phyloP scores from a whole-genome alignment of 139 green algal species.

The Chlorella vulgaris region DNA sequence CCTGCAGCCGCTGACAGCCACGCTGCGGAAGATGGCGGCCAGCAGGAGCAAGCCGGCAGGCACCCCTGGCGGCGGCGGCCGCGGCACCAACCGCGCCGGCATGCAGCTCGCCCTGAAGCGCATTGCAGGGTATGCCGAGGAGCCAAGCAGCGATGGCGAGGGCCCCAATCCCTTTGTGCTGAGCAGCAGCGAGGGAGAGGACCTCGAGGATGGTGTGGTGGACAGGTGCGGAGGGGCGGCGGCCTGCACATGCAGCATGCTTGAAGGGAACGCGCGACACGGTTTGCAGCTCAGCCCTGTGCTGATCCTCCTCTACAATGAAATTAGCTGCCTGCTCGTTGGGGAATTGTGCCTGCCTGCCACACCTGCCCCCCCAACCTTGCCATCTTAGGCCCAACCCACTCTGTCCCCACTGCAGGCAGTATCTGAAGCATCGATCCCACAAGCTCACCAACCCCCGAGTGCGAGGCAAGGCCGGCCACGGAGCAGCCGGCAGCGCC shows the following conservation, averaged over 20 bases:
- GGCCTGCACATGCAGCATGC: background rate
- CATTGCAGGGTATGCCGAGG: conserved; percentile 23
- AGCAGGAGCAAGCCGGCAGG: conserved; percentile 1
- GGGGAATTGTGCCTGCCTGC: background rate
- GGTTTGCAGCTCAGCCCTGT: too few relatives aligned
- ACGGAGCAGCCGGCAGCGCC: background rate
- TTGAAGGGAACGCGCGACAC: background rate
- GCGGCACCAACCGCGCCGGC: background rate
- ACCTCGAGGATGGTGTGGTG: conserved; percentile 10
- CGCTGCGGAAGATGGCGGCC: background rate
- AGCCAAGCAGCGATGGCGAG: conserved; percentile 1
- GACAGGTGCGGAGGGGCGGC: conserved; percentile 17
- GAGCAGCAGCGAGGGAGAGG: background rate
- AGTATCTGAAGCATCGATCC: conserved; percentile 30
- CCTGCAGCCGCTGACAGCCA: conserved; percentile 1
- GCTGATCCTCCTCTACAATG: too few relatives aligned
- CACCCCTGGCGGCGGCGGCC: background rate
- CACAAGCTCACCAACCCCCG: conserved; percentile 27
- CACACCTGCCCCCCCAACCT: background rate
- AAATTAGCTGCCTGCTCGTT: too few relatives aligned
- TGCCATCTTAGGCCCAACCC: background rate
- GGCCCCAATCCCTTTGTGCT: conserved; percentile 21
- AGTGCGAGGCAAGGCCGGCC: background rate
- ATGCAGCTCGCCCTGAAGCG: background rate
- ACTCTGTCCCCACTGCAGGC: conserved; percentile 1